Conservation (phyloP, 805 yeast genomes). For the Kodamaea sagamina region DNA sequence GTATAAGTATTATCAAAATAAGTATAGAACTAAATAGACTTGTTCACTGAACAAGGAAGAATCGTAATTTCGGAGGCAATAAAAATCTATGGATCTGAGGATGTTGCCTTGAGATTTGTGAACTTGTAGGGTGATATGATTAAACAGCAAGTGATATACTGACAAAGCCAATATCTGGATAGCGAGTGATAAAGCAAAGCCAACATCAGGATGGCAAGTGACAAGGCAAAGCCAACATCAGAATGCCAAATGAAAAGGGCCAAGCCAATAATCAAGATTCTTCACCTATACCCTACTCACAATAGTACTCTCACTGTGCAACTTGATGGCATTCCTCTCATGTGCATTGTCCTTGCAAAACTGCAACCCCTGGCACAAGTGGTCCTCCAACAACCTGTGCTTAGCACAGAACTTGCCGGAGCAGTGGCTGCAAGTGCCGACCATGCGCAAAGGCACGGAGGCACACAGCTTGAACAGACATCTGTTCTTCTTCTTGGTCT, state of each 20-base stretch:
- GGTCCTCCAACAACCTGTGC: constrained; percentile 85
- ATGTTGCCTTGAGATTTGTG: not conserved
- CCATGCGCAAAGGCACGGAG: constrained; percentile 62
- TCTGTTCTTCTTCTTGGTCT: constrained; percentile 41
- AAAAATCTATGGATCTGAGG: constrained; percentile 5
- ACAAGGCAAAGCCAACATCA: too few species aligned
- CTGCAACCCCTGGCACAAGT: constrained; percentile 74
- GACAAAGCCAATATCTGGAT: too few species aligned
- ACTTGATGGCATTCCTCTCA: constrained; percentile 79
- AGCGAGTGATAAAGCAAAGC: too few species aligned
- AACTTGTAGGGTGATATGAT: too few species aligned
- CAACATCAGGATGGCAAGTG: too few species aligned
- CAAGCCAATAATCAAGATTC: too few species aligned
- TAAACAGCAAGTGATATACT: too few species aligned
- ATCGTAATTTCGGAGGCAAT: constrained; percentile 6
- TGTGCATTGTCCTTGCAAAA: constrained; percentile 81
- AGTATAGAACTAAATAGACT: constrained; percentile 6
- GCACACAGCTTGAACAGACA: constrained; percentile 62
- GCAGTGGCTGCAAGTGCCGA: constrained; percentile 86
- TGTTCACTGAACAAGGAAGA: constrained; percentile 4
- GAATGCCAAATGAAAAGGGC: too few species aligned
- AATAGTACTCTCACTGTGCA: constrained; percentile 84
- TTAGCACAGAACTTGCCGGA: constrained; percentile 83
- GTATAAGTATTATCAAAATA: constrained; percentile 5
- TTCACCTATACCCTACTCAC: constrained; percentile 61